Evolutionary conservation across 2,329 filamentous ascomycete species (phyloP).

Genomic region (Annulohypoxylon truncatum): DNA sequence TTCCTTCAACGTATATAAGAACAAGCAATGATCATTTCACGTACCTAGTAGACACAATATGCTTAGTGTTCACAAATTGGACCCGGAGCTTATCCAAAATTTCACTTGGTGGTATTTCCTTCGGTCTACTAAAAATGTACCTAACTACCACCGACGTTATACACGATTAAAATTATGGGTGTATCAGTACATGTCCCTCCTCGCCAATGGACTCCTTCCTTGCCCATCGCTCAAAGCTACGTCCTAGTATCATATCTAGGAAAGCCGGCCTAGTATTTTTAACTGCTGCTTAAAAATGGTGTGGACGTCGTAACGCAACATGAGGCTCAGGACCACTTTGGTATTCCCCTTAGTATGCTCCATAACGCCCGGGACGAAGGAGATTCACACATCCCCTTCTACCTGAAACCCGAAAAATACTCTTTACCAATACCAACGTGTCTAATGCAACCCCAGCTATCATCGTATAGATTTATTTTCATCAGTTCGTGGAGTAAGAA

Average conservation of each 20-base stretch:
- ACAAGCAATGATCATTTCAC: background rate
- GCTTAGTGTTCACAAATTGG: background rate
- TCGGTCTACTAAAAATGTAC: constrained; percentile 13
- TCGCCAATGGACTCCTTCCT: constrained; percentile 15
- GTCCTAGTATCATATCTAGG: constrained; percentile 29
- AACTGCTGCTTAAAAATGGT: constrained; percentile 18
- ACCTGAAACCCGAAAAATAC: constrained; percentile 26
- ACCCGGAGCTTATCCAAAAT: background rate
- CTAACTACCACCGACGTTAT: constrained; percentile 32
- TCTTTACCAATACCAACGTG: constrained; percentile 31
- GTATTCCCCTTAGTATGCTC: constrained; percentile 31
- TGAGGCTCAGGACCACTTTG: constrained; percentile 15
- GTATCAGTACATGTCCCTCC: constrained; percentile 35
- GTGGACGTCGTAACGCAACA: constrained; percentile 3
- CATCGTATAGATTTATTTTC: constrained; percentile 35
- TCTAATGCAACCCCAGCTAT: constrained; percentile 32
- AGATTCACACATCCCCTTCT: constrained; percentile 20
- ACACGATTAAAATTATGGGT: constrained; percentile 44
- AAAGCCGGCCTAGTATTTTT: constrained; percentile 20
- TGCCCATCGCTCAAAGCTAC: constrained; percentile 21
- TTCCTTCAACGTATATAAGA: too few relatives aligned
- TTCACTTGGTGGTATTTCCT: constrained; percentile 23
- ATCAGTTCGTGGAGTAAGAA: constrained; percentile 38
- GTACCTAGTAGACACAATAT: background rate
- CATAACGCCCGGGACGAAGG: constrained; percentile 36